A percentile compares a stretch with the other conserved stretches of the same genome.
phyloP scores from a whole-genome alignment of 345 rosid species.

The Eucalyptus rudis region DNA sequence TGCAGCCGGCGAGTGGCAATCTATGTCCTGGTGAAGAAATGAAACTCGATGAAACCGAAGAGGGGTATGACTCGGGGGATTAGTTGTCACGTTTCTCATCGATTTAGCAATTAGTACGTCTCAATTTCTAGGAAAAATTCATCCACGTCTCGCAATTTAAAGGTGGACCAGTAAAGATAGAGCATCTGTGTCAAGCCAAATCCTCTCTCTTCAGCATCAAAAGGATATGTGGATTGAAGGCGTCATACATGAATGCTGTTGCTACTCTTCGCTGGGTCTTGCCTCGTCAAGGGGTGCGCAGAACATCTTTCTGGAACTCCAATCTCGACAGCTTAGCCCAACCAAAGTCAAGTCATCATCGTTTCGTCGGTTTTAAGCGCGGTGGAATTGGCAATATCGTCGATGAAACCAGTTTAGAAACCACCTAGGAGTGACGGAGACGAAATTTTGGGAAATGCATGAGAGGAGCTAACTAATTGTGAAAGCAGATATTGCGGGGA shows the following conservation, averaged over 20 bases:
- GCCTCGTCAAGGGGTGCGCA: neutral
- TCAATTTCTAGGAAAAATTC: neutral
- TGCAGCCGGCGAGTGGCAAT: slow-evolving; percentile 31
- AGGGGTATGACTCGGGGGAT: neutral
- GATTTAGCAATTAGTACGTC: neutral
- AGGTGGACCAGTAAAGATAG: neutral
- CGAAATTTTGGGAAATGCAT: neutral
- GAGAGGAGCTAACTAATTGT: neutral
- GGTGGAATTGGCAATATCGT: neutral
- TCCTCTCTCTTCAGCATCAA: neutral
- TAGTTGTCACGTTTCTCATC: neutral
- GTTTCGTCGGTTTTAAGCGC: neutral
- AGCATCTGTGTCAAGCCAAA: neutral
- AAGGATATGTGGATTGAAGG: neutral
- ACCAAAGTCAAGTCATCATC: neutral
- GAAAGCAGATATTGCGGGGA: neutral
- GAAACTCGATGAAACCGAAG: neutral
- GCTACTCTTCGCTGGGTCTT: neutral
- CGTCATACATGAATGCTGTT: neutral
- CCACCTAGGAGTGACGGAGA: neutral
- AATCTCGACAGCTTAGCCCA: neutral
- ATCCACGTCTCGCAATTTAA: neutral
- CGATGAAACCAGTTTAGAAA: neutral
- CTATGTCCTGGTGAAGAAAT: slow-evolving; percentile 63
- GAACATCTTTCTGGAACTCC: neutral